phyloP scores from a whole-genome alignment of 495 filamentous ascomycete species.

The Podospora appendiculata region DNA sequence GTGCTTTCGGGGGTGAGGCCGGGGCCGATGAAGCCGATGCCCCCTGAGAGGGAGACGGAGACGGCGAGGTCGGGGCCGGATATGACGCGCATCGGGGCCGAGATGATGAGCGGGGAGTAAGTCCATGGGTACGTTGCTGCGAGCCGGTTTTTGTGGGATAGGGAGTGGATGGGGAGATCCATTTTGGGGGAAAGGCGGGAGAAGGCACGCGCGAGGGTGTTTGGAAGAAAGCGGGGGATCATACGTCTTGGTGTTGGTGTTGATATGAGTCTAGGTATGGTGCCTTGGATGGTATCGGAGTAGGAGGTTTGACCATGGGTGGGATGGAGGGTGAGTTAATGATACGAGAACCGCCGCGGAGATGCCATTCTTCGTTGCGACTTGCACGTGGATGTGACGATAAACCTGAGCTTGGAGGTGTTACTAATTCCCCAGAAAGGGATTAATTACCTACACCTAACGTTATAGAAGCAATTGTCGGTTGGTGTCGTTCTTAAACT shows the following conservation, averaged over 20 bases:
- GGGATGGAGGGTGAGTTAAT: too few relatives aligned
- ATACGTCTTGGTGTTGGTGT: background rate
- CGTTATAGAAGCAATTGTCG: too few relatives aligned
- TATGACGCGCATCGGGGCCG: slow-evolving; percentile 69
- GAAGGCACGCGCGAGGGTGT: background rate
- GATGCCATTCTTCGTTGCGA: too few relatives aligned
- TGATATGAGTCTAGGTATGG: background rate
- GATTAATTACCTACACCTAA: too few relatives aligned
- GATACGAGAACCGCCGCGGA: too few relatives aligned
- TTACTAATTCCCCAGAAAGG: too few relatives aligned
- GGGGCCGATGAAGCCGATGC: slow-evolving; percentile 86
- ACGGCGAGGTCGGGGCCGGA: slow-evolving; percentile 71
- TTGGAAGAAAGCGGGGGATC: background rate
- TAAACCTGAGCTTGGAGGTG: too few relatives aligned
- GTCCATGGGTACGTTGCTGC: slow-evolving; percentile 54
- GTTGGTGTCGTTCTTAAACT: too few relatives aligned
- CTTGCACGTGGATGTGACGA: too few relatives aligned
- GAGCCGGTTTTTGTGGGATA: background rate
- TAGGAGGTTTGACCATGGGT: too few relatives aligned
- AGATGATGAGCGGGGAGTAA: slow-evolving; percentile 50
- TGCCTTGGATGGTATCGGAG: too few relatives aligned
- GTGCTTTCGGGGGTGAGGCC: slow-evolving; percentile 70
- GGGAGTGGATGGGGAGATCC: background rate
- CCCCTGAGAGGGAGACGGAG: slow-evolving; percentile 86
- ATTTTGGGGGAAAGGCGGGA: background rate